Evolutionary conservation across 116 monocot species (phyloP).

Genomic region (Iris pallida): DNA sequence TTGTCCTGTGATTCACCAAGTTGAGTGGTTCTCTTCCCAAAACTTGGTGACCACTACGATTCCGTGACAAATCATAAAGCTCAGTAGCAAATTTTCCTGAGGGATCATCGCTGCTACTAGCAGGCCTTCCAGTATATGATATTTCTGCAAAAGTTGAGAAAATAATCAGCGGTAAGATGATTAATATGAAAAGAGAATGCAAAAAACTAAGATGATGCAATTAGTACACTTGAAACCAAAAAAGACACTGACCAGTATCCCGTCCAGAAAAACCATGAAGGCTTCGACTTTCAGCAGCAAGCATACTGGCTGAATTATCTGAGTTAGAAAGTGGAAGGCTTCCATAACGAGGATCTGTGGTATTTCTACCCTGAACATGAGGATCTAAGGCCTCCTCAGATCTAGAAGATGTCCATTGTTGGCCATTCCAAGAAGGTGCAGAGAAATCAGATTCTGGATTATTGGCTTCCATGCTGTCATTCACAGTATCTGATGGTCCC

Average conservation of each 20-base stretch:
- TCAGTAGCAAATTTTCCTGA: conserved; percentile 19
- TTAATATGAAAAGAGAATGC: neutral
- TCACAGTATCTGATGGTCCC: conserved; percentile 23
- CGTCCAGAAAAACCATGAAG: conserved; percentile 32
- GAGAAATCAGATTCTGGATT: conserved; percentile 10
- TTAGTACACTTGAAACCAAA: neutral
- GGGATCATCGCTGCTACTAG: conserved; percentile 27
- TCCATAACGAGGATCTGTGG: conserved; percentile 13
- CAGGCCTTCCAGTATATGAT: conserved; percentile 53
- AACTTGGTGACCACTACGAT: conserved; percentile 22
- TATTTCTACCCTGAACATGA: conserved; percentile 18
- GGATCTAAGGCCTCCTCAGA: conserved; percentile 13
- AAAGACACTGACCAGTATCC: conserved; percentile 24
- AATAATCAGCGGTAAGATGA: neutral
- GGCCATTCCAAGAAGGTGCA: conserved; percentile 16
- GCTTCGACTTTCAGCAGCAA: conserved; percentile 17
- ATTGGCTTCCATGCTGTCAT: conserved; percentile 11
- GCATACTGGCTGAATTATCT: conserved; percentile 19
- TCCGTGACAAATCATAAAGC: conserved; percentile 18
- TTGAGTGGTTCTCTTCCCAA: conserved; percentile 15
- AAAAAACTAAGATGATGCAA: neutral
- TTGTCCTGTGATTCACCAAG: conserved; percentile 17
- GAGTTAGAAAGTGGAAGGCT: conserved; percentile 13
- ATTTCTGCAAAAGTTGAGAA: conserved; percentile 49
- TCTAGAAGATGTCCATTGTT: conserved; percentile 11